Conservation (phyloP, 306 rosid genomes). For the Carpinus viminea region DNA sequence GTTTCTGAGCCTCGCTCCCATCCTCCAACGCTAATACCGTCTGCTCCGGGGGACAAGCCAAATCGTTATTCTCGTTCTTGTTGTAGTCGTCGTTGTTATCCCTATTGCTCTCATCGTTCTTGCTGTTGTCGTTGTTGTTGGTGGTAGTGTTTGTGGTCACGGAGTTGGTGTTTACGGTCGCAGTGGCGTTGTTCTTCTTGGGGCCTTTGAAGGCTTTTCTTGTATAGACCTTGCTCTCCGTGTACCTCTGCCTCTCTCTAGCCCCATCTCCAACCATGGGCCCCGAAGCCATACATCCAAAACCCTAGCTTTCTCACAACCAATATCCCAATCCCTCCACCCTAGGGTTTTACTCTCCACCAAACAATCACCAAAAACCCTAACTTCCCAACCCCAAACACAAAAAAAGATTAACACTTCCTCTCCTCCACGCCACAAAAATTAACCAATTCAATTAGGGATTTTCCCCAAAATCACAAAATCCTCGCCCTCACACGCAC, state of each 20-base stretch:
- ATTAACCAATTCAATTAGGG: neutral
- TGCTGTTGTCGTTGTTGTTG: neutral
- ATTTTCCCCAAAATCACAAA: neutral
- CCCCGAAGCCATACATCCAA: constrained; percentile 95
- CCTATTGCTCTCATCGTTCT: neutral
- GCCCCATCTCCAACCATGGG: constrained; percentile 65
- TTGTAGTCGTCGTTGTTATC: neutral
- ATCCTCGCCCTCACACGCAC: constrained; percentile 11
- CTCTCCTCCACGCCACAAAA: constrained; percentile 5
- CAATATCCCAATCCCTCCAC: constrained; percentile 32
- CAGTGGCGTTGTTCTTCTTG: constrained; percentile 38
- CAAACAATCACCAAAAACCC: constrained; percentile 30
- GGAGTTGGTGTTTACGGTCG: neutral
- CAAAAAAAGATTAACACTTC: constrained; percentile 6
- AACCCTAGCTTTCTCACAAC: constrained; percentile 55
- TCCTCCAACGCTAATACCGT: constrained; percentile 27
- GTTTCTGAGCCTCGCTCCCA: constrained; percentile 39
- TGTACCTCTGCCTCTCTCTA: constrained; percentile 54
- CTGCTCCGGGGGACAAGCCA: constrained; percentile 20
- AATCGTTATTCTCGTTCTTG: constrained; percentile 21
- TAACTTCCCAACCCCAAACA: constrained; percentile 10
- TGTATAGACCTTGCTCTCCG: constrained; percentile 68
- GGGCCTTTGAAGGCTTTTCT: constrained; percentile 62
- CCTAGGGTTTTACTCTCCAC: constrained; percentile 33
- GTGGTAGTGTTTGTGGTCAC: neutral